These are phyloP conservation scores for Alternaria sp. DNA, from an alignment of 2,329 filamentous ascomycete genomes.

Conservation along the genomic window DNA sequence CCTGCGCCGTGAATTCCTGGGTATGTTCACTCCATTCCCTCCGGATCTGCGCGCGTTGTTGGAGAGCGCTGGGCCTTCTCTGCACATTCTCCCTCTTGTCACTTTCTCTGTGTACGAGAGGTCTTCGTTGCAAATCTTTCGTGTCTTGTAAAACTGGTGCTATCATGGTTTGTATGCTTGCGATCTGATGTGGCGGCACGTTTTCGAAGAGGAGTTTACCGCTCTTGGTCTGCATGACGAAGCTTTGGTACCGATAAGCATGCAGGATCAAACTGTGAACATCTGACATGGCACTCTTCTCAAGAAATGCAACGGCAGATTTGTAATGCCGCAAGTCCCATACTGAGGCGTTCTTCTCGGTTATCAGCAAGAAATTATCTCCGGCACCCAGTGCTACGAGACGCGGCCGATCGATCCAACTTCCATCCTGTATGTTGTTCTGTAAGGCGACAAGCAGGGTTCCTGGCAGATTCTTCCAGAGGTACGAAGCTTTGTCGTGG, in stretches of 20 bases:
- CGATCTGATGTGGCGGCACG: slow-evolving; percentile 34
- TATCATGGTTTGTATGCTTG: slow-evolving; percentile 31
- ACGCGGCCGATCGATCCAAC: slow-evolving; percentile 43
- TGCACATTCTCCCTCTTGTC: slow-evolving; percentile 10
- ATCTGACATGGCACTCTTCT: slow-evolving; percentile 30
- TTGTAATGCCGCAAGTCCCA: slow-evolving; percentile 42
- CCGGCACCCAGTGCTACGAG: slow-evolving; percentile 44
- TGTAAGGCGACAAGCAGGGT: slow-evolving; percentile 36
- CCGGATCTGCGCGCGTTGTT: slow-evolving; percentile 34
- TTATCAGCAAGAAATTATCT: slow-evolving; percentile 42
- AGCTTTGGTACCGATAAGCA: slow-evolving; percentile 44
- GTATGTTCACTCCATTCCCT: slow-evolving; percentile 40
- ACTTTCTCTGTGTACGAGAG: slow-evolving; percentile 12
- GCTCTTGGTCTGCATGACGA: slow-evolving; percentile 34
- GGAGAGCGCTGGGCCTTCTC: slow-evolving; percentile 24
- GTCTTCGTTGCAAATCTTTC: slow-evolving; percentile 10
- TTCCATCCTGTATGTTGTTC: slow-evolving; percentile 38
- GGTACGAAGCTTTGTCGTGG: slow-evolving; percentile 37
- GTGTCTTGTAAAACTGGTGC: slow-evolving; percentile 33
- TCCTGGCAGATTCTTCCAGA: slow-evolving; percentile 46
- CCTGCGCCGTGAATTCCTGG: slow-evolving; percentile 36
- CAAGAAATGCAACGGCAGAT: slow-evolving; percentile 28
- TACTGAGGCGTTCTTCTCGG: slow-evolving; percentile 38
- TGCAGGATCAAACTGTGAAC: slow-evolving; percentile 37
- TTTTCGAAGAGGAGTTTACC: slow-evolving; percentile 39